phyloP scores from a whole-genome alignment of 2,329 filamentous ascomycete species.

The Talaromyces atroroseus region DNA sequence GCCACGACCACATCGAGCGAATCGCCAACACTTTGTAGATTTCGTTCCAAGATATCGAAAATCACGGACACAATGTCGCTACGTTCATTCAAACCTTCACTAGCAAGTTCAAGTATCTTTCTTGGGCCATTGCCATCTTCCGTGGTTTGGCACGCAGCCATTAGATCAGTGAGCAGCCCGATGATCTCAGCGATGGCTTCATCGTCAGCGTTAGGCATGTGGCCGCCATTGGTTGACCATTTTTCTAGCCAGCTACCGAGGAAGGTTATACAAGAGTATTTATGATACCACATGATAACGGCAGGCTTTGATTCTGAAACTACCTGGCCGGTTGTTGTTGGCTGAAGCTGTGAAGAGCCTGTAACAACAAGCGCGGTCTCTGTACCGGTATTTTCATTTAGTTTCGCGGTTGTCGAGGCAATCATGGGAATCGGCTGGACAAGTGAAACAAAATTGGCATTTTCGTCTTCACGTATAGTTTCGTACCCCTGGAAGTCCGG shows the following conservation, averaged over 20 bases:
- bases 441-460: constrained; percentile 71
- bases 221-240: constrained; percentile 45
- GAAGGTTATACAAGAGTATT: constrained; percentile 73
- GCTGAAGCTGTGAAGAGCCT: constrained; percentile 33
- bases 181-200: constrained; percentile 69
- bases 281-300: constrained; percentile 67
- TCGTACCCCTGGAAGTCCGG: constrained; percentile 67
- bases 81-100: constrained; percentile 43
- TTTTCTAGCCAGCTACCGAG: constrained; percentile 62
- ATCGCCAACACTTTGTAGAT: constrained; percentile 48
- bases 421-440: constrained; percentile 49
- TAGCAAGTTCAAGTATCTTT: constrained; percentile 46
- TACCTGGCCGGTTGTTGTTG: constrained; percentile 49
- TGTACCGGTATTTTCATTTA: constrained; percentile 19
- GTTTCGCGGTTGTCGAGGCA: constrained; percentile 23
- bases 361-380: constrained; percentile 32
- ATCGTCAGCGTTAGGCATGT: constrained; percentile 49
- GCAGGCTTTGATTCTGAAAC: constrained; percentile 72
- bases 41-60: constrained; percentile 76
- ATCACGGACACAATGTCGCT: constrained; percentile 73
- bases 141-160: constrained; percentile 43
- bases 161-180: constrained; percentile 64
- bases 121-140: constrained; percentile 35
- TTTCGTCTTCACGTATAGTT: constrained; percentile 77
- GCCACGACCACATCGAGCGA: constrained; percentile 63